Evolutionary conservation across 176 grass and related monocot species (phyloP), one percentile per base, ranked within the genome.

Genomic region (Triticum timopheevii): DNA sequence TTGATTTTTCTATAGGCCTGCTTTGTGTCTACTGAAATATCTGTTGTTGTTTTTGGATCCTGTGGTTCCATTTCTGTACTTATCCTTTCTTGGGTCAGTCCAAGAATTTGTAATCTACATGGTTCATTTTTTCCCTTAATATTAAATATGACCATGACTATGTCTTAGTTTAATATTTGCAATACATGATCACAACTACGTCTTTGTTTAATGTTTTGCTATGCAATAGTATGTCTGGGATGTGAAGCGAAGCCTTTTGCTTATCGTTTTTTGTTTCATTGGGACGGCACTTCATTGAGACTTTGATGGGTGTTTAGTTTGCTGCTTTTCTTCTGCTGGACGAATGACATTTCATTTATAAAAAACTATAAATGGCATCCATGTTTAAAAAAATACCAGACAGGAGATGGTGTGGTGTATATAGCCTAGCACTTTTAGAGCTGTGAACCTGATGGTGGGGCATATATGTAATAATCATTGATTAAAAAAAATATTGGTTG

Each of bases 61-160:
- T 58, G 65, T 20, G 54, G 39, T 65, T 81, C 72, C 20, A 28
- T 59, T 89, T 64, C 66, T 73, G 65, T 89, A 77, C 63, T 47
- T 85, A 64, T 89, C 17, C 33, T 86, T 76, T 61, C 80, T 62
- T 78, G 54, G 15, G 44, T 69, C 56, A 35, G 17, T 79, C 35
- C 64, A 87, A 50, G 36, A 86, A 86, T 38, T 17, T 84, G 40
- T 91, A 72, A 86, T 82, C 10, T 76, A 33, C 34, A 80, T 34
- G 22, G 52, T 58, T 38, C 3, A 11, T 63, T 79, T 9, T 73
- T 54, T 50, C 42, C 36, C 47, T 82, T 49, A 76, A 77, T 63
- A 69, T 85, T 49, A 6, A 45, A 79, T 23, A 9, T 28, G 17
- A 23, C 22, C 28, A 9, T 0, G 9, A 15, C 44, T n/a, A 56